Evolutionary conservation across 495 filamentous ascomycete genomes (phyloP).

Genomic region (Neurospora terricola): DNA sequence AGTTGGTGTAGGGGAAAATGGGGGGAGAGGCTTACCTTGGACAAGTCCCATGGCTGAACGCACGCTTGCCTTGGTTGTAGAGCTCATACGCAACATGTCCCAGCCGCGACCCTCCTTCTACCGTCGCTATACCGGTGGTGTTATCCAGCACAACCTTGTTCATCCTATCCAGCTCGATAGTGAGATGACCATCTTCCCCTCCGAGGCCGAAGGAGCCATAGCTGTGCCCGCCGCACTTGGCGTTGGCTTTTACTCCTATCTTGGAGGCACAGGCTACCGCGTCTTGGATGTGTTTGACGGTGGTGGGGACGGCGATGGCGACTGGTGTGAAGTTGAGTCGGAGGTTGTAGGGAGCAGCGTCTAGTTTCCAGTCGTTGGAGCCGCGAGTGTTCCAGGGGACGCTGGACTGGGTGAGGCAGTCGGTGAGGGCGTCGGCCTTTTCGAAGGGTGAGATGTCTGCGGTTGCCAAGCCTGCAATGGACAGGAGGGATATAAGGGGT

Average conservation of each 20-base stretch:
- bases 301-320: constrained; percentile 30
- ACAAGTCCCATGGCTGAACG: constrained; percentile 37
- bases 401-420: constrained; percentile 26
- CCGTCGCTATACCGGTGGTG: constrained; percentile 28
- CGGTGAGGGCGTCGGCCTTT: constrained; percentile 23
- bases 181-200: constrained; percentile 37
- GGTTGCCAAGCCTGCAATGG: constrained; percentile 10
- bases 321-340: constrained; percentile 29
- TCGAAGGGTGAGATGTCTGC: constrained; percentile 9
- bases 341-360: constrained; percentile 32
- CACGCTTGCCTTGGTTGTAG: constrained; percentile 32
- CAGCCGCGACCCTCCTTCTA: constrained; percentile 29
- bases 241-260: constrained; percentile 31
- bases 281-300: constrained; percentile 28
- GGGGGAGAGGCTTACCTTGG: constrained; percentile 23
- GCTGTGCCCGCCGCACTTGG: constrained; percentile 39
- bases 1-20: too few relatives aligned
- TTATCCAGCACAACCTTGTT: constrained; percentile 30
- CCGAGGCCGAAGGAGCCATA: constrained; percentile 38
- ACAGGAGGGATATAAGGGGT: constrained; percentile 10
- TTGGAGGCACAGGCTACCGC: constrained; percentile 30
- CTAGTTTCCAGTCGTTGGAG: constrained; percentile 30
- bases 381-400: constrained; percentile 24
- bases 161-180: constrained; percentile 35
- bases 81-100: constrained; percentile 35